phyloP scores from a whole-genome alignment of 805 yeast species.

The Candida golubevii region DNA sequence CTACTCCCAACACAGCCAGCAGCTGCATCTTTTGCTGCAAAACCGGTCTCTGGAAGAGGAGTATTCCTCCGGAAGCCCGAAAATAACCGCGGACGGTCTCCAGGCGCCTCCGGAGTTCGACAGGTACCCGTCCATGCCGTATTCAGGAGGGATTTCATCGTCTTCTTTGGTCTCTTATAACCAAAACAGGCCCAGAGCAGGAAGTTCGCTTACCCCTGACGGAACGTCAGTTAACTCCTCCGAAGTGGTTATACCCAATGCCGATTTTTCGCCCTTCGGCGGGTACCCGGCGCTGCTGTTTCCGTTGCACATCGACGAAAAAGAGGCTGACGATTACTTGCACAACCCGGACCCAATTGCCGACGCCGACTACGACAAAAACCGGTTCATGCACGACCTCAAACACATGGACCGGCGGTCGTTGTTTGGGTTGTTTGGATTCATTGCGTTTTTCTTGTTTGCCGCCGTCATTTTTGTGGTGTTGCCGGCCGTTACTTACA shows the following conservation, averaged over 20 bases:
- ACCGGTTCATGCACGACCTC: constrained; percentile 59
- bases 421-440: constrained; percentile 56
- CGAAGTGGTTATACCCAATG: constrained; percentile 41
- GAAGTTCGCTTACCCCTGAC: constrained; percentile 15
- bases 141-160: constrained; percentile 55
- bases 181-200: constrained; percentile 8
- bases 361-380: constrained; percentile 80
- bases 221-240: constrained; percentile 20
- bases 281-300: constrained; percentile 93
- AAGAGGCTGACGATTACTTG: constrained; percentile 90
- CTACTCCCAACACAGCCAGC: constrained; percentile 38
- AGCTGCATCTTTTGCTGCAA: constrained; percentile 30
- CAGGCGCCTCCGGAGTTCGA: constrained; percentile 57
- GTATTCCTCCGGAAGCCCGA: constrained; percentile 3
- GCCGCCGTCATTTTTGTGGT: constrained; percentile 67
- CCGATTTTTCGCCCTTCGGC: constrained; percentile 85
- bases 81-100: constrained; percentile 13
- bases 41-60: constrained; percentile 10
- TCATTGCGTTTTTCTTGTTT: constrained; percentile 55
- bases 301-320: constrained; percentile 87
- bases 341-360: constrained; percentile 95
- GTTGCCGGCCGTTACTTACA: constrained; percentile 77
- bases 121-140: constrained; percentile 61
- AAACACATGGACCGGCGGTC: constrained; percentile 64
- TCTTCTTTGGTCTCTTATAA: constrained; percentile 22